Evolutionary conservation across 441 rosid genomes (phyloP).

Genomic region (Isatis lusitanica): DNA sequence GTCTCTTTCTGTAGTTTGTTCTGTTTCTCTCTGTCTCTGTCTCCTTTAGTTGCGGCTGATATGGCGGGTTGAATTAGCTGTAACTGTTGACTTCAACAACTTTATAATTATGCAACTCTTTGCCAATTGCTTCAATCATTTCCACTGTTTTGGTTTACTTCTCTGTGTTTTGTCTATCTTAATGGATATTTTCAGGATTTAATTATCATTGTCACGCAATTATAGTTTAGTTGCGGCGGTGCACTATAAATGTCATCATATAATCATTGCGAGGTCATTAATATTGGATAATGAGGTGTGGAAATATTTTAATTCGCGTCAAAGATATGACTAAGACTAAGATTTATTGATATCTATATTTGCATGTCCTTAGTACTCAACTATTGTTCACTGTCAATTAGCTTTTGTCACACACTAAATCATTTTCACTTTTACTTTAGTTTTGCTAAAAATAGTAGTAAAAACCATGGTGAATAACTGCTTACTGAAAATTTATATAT

Average conservation of each 20-base stretch:
- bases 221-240: slow-evolving; percentile 26
- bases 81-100: slow-evolving; percentile 30
- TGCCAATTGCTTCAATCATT: slow-evolving; percentile 23
- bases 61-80: slow-evolving; percentile 30
- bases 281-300: slow-evolving; percentile 4
- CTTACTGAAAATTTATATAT: background rate
- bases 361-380: background rate
- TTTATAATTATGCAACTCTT: slow-evolving; percentile 5
- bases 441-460: background rate
- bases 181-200: background rate
- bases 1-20: slow-evolving; percentile 18
- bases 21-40: slow-evolving; percentile 28
- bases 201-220: background rate
- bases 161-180: background rate
- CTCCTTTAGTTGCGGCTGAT: slow-evolving; percentile 32
- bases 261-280: slow-evolving; percentile 21
- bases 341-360: background rate
- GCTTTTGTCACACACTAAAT: background rate
- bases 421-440: background rate
- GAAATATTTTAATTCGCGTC: slow-evolving; percentile 11
- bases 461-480: background rate
- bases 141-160: background rate
- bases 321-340: slow-evolving; percentile 17
- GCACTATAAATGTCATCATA: slow-evolving; percentile 25
- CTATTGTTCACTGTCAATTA: background rate